These are phyloP conservation scores for Boechera retrofracta DNA, from an alignment of 345 rosid species.

Conservation along the genomic window DNA sequence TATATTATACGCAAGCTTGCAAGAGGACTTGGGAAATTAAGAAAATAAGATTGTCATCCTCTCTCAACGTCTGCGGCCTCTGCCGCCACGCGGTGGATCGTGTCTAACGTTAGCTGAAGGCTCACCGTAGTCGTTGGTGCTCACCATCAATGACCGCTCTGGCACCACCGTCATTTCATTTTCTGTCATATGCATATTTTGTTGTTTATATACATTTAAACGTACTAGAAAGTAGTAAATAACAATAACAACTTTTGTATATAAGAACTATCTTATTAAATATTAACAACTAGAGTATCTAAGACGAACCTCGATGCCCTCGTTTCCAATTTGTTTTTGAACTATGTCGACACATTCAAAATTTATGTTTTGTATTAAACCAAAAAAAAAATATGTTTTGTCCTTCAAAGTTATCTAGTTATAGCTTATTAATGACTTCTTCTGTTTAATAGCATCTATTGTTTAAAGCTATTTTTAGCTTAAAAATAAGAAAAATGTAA, in stretches of 20 bases:
- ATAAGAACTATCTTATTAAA: background rate
- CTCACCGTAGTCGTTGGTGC: conserved; percentile 55
- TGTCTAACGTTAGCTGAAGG: conserved; percentile 68
- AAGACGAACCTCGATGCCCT: background rate
- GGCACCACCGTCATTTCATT: conserved; percentile 32
- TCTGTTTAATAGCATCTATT: too few relatives aligned
- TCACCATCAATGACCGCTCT: conserved; percentile 59
- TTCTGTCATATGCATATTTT: conserved; percentile 30
- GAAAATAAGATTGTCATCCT: background rate
- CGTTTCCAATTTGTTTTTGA: background rate
- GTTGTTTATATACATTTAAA: background rate
- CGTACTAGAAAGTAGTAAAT: background rate
- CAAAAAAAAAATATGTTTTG: background rate
- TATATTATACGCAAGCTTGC: conserved; percentile 20
- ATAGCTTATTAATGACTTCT: background rate
- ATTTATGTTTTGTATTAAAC: background rate
- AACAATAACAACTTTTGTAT: background rate
- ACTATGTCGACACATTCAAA: background rate
- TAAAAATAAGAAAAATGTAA: too few relatives aligned
- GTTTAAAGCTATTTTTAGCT: too few relatives aligned
- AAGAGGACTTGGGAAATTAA: background rate
- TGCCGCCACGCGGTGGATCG: conserved; percentile 55
- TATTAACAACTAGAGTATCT: conserved; percentile 1
- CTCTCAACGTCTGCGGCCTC: conserved; percentile 44
- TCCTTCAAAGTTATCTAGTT: conserved; percentile 5